These are phyloP conservation scores for Neurospora sp. DNA, from an alignment of 495 filamentous ascomycete species.

Conservation along the genomic window DNA sequence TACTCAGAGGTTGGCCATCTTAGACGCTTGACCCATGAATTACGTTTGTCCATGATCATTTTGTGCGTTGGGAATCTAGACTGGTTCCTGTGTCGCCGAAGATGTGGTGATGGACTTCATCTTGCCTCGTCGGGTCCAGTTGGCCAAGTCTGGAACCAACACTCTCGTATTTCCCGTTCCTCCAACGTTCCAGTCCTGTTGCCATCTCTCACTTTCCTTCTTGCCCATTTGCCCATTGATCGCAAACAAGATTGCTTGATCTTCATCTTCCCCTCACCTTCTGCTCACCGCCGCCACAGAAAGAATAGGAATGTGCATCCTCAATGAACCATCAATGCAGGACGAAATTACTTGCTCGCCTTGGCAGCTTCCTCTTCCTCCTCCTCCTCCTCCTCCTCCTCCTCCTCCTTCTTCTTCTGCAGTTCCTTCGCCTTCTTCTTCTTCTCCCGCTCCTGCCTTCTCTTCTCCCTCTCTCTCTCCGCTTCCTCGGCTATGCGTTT, in stretches of 20 bases:
- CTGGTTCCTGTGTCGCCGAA: not conserved
- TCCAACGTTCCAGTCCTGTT: not conserved
- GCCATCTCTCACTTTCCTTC: not conserved
- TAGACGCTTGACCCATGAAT: not conserved
- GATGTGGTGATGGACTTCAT: not conserved
- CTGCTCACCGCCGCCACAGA: not conserved
- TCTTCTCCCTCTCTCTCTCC: not conserved
- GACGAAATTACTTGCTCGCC: not conserved
- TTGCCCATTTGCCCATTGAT: not conserved
- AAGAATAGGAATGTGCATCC: not conserved
- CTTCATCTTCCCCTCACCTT: not conserved
- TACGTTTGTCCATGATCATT: not conserved
- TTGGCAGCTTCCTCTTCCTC: not conserved
- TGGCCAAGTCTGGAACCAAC: not conserved
- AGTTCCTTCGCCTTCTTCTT: not conserved
- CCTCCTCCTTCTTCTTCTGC: not conserved
- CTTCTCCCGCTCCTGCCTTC: not conserved
- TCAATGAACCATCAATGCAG: not conserved
- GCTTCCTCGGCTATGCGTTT: not conserved
- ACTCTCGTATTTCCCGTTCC: not conserved
- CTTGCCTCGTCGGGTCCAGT: not conserved
- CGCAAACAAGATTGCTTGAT: not conserved
- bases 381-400: not conserved
- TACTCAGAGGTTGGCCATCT: not conserved
- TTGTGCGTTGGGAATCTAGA: not conserved